phyloP scores from a whole-genome alignment of 371 early-diverging fungal genomes.

The Smittium culicis region DNA sequence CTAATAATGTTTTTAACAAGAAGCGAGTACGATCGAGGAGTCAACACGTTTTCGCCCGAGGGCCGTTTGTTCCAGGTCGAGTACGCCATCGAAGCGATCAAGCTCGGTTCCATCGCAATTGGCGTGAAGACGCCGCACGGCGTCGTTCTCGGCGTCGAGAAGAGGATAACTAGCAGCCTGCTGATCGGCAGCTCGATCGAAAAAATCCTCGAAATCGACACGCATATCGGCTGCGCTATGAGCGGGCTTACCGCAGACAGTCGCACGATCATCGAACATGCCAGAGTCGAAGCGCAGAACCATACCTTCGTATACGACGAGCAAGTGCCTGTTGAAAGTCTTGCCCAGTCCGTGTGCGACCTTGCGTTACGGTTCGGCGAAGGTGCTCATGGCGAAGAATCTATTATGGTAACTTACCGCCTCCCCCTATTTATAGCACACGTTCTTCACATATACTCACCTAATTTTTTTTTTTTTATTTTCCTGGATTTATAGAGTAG shows the following conservation, averaged over 20 bases:
- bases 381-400: conserved; percentile 86
- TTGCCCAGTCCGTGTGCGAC: conserved; percentile 95
- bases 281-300: conserved; percentile 91
- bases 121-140: conserved; percentile 91
- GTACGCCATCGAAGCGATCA: conserved; percentile 98
- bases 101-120: conserved; percentile 95
- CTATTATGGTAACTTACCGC: conserved; percentile 58
- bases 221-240: conserved; percentile 91
- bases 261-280: conserved; percentile 93
- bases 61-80: conserved; percentile 98
- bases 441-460: neutral
- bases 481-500: conserved; percentile 40
- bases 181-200: conserved; percentile 89
- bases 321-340: conserved; percentile 83
- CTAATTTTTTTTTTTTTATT: conserved; percentile 23
- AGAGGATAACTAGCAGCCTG: conserved; percentile 83
- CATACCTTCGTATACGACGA: conserved; percentile 93
- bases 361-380: conserved; percentile 94
- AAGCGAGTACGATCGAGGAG: conserved; percentile 95
- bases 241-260: conserved; percentile 94
- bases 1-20: conserved; percentile 35
- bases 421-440: neutral
- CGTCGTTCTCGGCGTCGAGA: conserved; percentile 91
- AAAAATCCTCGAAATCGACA: conserved; percentile 91
- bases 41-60: conserved; percentile 97